Base-by-base conservation (phyloP, 441 rosid genomes). In the Populus trichocarpa region DNA sequence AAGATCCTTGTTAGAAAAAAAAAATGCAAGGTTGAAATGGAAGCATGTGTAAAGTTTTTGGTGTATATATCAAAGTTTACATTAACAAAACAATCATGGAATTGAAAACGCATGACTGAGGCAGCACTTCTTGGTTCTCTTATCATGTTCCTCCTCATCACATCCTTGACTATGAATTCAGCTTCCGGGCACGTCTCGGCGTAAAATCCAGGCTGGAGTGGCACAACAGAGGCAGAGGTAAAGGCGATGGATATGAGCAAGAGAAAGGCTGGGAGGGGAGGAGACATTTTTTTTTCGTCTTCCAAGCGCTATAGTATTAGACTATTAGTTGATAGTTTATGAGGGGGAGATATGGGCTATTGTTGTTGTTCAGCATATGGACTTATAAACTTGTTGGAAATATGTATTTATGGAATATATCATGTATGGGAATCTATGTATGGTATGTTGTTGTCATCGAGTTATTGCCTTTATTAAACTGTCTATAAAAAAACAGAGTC, bases 101-200 rank as follows among this genome's bases (percentile, higher is more conserved):
- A 94, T 66, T 96, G 99, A 81, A 96, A 89, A 36, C 99, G 96
- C 99, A 96, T 96, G 70, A 96, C 97, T 0, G 99, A 96, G 76
- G 99, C 98, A 2, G 85, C 88, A 68, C 97, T 89, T 83, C 98
- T 88, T 50, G 97, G 89, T 80, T 96, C 99, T 71, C 84, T 86
- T 12, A 82, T 36, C 87, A 91, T 33, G 57, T 94, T 89, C 81
- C 80, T 89, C 73, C 14, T 78, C 97, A 96, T 91, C 77, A 78
- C 87, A 2, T 75, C 82, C 79, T 97, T 84, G 64, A 93, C 98
- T 3, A 89, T 85, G 65, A 57, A 74, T 77, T 93, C 98, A 1
- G 98, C 99, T 18, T 84, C 83, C 33, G 95, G 97, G 84, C 99
- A 96, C 2, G 93, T 85, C 26, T 89, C 73, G 0, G 90, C 79